Conservation (phyloP, 345 rosid species). For the Eucalyptus decipiens region DNA sequence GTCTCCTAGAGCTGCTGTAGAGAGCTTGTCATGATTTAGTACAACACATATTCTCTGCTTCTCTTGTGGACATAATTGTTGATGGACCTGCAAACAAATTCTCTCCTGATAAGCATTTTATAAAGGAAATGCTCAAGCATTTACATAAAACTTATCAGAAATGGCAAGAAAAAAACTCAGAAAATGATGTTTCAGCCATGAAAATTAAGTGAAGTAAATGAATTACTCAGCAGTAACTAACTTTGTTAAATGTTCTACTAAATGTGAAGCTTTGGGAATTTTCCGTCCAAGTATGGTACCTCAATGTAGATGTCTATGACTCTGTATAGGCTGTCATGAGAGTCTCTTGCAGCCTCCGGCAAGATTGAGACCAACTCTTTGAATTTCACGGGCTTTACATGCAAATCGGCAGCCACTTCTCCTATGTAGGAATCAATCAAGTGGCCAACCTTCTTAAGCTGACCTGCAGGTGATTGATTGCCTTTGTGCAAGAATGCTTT, state of each 20-base stretch:
- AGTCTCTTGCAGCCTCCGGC: conserved; percentile 33
- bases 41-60: conserved; percentile 16
- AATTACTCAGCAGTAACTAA: not conserved
- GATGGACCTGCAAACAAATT: conserved; percentile 26
- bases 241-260: not conserved
- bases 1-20: conserved; percentile 13
- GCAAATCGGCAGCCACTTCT: conserved; percentile 41
- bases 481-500: conserved; percentile 7
- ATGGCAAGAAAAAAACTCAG: not conserved
- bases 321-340: conserved; percentile 19
- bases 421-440: conserved; percentile 31
- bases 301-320: conserved; percentile 40
- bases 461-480: not conserved
- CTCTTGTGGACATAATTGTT: conserved; percentile 9
- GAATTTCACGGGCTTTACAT: conserved; percentile 20
- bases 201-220: not conserved
- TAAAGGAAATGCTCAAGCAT: not conserved
- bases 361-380: conserved; percentile 14
- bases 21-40: conserved; percentile 32
- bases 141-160: not conserved
- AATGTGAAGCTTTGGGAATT: not conserved
- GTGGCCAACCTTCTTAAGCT: conserved; percentile 16
- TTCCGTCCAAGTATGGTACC: conserved; percentile 9
- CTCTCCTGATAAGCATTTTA: not conserved
- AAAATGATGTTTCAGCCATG: not conserved